phyloP scores from a whole-genome alignment of 345 rosid genomes.

The Hypericum perforatum region DNA sequence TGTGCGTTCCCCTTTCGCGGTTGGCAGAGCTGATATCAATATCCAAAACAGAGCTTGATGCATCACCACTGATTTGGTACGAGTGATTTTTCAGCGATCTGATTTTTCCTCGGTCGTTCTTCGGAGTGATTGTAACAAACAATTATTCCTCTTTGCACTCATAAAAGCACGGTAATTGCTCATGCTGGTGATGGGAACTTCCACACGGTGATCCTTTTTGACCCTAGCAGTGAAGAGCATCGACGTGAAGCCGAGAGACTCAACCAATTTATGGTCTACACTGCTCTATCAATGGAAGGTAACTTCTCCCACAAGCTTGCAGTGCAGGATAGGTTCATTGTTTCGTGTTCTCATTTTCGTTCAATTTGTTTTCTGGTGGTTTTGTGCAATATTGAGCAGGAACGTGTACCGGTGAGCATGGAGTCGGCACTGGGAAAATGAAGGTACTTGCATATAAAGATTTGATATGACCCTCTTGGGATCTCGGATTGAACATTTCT shows the following conservation, averaged over 20 bases:
- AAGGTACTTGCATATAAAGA: too few species aligned
- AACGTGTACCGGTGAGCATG: slow-evolving; percentile 94
- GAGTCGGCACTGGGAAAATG: slow-evolving; percentile 90
- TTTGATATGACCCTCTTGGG: too few species aligned
- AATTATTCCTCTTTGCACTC: background rate
- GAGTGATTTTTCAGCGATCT: background rate
- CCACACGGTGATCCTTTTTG: slow-evolving; percentile 68
- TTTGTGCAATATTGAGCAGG: slow-evolving; percentile 32
- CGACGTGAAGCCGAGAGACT: slow-evolving; percentile 66
- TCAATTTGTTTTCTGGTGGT: too few species aligned
- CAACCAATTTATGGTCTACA: slow-evolving; percentile 64
- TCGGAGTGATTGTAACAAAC: slow-evolving; percentile 3
- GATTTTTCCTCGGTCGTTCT: background rate
- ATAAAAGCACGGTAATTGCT: slow-evolving; percentile 65
- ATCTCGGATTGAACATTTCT: too few species aligned
- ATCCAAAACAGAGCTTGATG: slow-evolving; percentile 68
- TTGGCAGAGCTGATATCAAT: slow-evolving; percentile 69
- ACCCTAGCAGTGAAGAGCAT: slow-evolving; percentile 58
- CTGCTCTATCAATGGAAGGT: slow-evolving; percentile 87
- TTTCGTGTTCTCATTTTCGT: too few species aligned
- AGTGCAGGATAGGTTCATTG: background rate
- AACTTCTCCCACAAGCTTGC: background rate
- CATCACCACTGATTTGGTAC: slow-evolving; percentile 61
- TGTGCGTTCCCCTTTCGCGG: slow-evolving; percentile 77
- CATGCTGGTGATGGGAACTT: slow-evolving; percentile 97